Conservation (phyloP, 169 alveolate genomes). For the Eimeria praecox region DNA sequence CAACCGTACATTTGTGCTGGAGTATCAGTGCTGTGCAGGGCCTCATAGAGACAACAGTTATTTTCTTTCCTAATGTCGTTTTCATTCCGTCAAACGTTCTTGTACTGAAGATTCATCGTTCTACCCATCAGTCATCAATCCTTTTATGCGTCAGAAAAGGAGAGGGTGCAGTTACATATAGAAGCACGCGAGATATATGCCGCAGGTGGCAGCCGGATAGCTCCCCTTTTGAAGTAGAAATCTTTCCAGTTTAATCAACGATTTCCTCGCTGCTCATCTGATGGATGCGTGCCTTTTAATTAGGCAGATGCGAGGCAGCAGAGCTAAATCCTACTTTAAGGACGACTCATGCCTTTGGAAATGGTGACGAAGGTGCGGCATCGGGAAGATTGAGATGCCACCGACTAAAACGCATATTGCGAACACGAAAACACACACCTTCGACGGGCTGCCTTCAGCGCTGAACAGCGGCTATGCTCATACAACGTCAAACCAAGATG, state of each 20-base stretch:
- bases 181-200: background rate
- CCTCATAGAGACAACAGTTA: background rate
- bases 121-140: background rate
- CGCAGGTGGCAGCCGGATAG: background rate
- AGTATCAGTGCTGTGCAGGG: background rate
- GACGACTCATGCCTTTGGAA: background rate
- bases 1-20: background rate
- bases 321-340: background rate
- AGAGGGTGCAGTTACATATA: background rate
- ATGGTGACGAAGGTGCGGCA: background rate
- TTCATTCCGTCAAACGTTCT: background rate
- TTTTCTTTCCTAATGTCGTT: background rate
- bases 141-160: background rate
- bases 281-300: background rate
- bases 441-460: no score
- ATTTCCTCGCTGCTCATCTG: background rate
- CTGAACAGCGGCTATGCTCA: no score
- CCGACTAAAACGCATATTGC: background rate
- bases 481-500: background rate
- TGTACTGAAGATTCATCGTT: background rate
- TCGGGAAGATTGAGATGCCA: background rate
- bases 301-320: slow-evolving; percentile 3
- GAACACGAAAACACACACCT: no score
- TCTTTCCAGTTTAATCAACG: background rate
- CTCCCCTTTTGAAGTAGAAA: background rate